Base-by-base conservation (phyloP, 1,284 basidiomycete species). In the Omphalotus olearius region DNA sequence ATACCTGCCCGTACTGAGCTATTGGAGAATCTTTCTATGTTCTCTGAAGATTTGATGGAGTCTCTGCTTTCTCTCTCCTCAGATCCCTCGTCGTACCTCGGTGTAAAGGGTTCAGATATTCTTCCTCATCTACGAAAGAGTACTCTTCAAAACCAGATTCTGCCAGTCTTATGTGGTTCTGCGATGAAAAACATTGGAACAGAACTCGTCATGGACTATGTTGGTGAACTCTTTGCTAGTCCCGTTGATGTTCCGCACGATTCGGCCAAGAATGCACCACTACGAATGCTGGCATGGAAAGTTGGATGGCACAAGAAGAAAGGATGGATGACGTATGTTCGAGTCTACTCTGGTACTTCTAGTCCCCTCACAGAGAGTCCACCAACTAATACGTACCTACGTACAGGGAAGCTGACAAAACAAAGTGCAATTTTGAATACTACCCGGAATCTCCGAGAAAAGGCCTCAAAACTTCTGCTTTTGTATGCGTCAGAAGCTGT, bases 271-370 rank as follows among this genome's bases (percentile, higher is more conserved):
- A 79, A 79, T 55, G 64, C 74, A 1, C 79, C 82, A 0, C 63
- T 87, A 17, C 80, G 79, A 25, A 66, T 85, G 58, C 72, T 95
- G 18, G 92, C 90, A 0, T 95, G 93, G 89, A 95, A 95, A 64
- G 91, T 95, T 16, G 77, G 76, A 20, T 93, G 89, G 87, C 90
- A 94, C 64, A 85, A 83, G 57, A 80, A 80, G 54, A 80, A 78
- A 57, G 92, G 92, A 13, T 94, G 92, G 82, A 91, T 93, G 83
- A 94, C 92, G 0, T 95, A 93, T 63, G 85, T 95, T 33, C 77
- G 92, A 20, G 80, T 95, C 18, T 95, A 95, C 64, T 91, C 91
- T 50, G 91, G 91, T 85, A 64, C 57, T 72, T 61, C 1, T 17
- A 36, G 41, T 30, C 14, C 11, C 28, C 25, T 17, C 26, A 37